phyloP scores from a whole-genome alignment of 2,329 filamentous ascomycete species.

The Fusarium papillatum region DNA sequence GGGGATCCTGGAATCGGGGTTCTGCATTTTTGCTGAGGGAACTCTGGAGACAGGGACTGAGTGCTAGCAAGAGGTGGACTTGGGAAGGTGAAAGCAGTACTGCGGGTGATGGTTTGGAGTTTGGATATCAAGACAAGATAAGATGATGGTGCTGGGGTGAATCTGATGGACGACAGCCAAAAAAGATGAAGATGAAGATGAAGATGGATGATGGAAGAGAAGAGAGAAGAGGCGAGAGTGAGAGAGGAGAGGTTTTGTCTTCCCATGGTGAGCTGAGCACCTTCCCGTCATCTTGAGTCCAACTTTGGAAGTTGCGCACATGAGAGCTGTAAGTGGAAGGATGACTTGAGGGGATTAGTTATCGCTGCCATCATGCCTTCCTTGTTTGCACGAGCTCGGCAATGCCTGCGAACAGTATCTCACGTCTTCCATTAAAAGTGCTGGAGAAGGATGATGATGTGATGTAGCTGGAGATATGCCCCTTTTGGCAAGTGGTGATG shows the following conservation, averaged over 20 bases:
- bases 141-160: constrained; percentile 1
- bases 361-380: background rate
- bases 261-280: background rate
- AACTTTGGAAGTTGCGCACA: constrained; percentile 14
- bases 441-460: background rate
- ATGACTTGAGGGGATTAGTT: background rate
- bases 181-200: constrained; percentile 17
- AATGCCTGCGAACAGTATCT: background rate
- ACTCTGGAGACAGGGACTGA: background rate
- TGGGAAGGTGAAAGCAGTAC: background rate
- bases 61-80: background rate
- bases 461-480: background rate
- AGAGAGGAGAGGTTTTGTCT: constrained; percentile 11
- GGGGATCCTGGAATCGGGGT: background rate
- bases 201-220: constrained; percentile 20
- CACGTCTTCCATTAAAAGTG: background rate
- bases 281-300: constrained; percentile 4
- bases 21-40: constrained; percentile 4
- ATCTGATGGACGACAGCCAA: constrained; percentile 8
- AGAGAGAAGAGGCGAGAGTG: background rate
- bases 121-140: constrained; percentile 9
- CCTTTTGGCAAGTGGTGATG: constrained; percentile 5
- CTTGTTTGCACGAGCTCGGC: background rate
- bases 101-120: background rate
- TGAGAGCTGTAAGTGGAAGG: background rate